These are phyloP conservation scores for Tetrapyrgos nigripes DNA, from an alignment of 1,284 basidiomycete species.

Conservation along the genomic window DNA sequence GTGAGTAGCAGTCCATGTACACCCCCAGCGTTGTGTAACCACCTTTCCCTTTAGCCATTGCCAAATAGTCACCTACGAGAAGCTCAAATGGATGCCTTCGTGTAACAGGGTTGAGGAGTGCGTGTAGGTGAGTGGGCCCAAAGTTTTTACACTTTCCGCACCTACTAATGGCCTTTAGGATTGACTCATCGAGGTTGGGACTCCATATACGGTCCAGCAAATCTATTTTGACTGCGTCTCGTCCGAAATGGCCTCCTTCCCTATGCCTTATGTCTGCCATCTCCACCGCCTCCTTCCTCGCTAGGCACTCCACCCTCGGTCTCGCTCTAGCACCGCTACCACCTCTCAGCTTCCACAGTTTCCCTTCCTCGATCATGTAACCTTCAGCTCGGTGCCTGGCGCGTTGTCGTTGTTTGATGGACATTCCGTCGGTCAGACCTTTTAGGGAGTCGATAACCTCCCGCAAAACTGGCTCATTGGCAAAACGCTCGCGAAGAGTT, in stretches of 20 bases:
- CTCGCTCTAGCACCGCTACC: constrained; percentile 21
- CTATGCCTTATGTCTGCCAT: constrained; percentile 22
- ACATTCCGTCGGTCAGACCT: neutral
- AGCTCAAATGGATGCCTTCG: constrained; percentile 41
- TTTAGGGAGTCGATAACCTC: constrained; percentile 35
- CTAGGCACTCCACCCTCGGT: constrained; percentile 23
- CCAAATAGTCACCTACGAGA: constrained; percentile 39
- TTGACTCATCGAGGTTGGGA: constrained; percentile 34
- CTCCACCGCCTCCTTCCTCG: constrained; percentile 18
- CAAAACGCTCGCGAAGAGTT: constrained; percentile 31
- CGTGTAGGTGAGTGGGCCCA: constrained; percentile 29
- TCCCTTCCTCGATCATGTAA: constrained; percentile 36
- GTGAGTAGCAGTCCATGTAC: constrained; percentile 34
- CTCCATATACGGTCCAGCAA: constrained; percentile 33
- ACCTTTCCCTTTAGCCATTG: constrained; percentile 38
- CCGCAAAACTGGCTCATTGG: constrained; percentile 29
- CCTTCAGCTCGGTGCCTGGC: too few relatives aligned
- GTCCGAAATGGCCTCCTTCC: constrained; percentile 34
- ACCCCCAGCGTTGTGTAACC: constrained; percentile 33
- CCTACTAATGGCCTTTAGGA: too few relatives aligned
- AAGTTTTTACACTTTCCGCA: constrained; percentile 37
- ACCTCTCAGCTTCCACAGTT: constrained; percentile 27
- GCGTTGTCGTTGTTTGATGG: constrained; percentile 30
- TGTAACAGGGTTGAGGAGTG: constrained; percentile 41
- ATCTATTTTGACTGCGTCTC: constrained; percentile 33